Conservation (phyloP, 2,329 filamentous ascomycete genomes). For the Aspergillus sclerotialis region DNA sequence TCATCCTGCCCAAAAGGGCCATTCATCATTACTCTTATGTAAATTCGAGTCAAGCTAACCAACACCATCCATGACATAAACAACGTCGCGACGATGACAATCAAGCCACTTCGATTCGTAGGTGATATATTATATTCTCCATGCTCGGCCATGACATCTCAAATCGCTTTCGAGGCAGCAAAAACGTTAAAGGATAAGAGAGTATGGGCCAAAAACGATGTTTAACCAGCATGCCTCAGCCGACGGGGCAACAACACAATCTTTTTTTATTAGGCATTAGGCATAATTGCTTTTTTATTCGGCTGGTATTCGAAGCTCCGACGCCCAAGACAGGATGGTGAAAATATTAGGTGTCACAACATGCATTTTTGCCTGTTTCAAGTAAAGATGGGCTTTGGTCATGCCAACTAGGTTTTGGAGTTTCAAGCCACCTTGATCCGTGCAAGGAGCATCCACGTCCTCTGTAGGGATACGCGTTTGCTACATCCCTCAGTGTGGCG, state of each 20-base stretch:
- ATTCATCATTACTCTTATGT: slow-evolving; percentile 17
- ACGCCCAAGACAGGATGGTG: slow-evolving; percentile 8
- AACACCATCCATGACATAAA: slow-evolving; percentile 18
- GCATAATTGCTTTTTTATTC: not conserved
- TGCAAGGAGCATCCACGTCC: too few species aligned
- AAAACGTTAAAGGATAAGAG: not conserved
- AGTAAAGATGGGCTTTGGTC: too few species aligned
- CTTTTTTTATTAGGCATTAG: too few species aligned
- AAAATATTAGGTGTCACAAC: too few species aligned
- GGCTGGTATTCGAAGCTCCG: too few species aligned
- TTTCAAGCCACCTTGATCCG: too few species aligned
- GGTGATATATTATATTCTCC: slow-evolving; percentile 9
- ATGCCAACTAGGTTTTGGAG: too few species aligned
- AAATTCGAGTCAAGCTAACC: slow-evolving; percentile 12
- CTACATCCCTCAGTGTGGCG: too few species aligned
- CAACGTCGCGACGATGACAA: slow-evolving; percentile 11
- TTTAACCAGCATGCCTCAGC: too few species aligned
- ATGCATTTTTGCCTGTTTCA: too few species aligned
- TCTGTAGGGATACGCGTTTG: too few species aligned
- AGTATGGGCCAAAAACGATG: too few species aligned
- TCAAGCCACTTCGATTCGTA: slow-evolving; percentile 11
- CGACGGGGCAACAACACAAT: not conserved
- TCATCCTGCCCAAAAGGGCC: slow-evolving; percentile 17
- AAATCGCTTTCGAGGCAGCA: not conserved
- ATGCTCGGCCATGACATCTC: not conserved